Conservation (phyloP, 2,329 filamentous ascomycete genomes). For the Pestalotiopsis fici region DNA sequence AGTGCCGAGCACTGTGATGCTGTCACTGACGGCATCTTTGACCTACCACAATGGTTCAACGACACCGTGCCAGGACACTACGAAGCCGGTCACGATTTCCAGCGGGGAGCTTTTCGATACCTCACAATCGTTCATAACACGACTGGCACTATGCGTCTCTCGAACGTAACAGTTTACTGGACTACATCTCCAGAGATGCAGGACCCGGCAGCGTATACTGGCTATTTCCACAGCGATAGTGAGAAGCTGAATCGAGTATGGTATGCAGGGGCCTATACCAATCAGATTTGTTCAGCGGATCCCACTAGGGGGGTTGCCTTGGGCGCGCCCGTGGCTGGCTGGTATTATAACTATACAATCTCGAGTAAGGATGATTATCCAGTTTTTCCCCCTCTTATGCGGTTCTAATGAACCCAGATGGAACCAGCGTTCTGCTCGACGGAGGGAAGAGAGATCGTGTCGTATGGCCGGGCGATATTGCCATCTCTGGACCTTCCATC, state of each 20-base stretch:
- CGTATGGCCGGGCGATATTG: slow-evolving; percentile 60
- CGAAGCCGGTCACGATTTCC: not conserved
- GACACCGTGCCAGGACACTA: not conserved
- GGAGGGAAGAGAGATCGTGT: slow-evolving; percentile 56
- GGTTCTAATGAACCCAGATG: not conserved
- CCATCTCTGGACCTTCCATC: slow-evolving; percentile 48
- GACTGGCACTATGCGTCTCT: not conserved
- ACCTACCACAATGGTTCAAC: not conserved
- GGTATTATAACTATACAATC: not conserved
- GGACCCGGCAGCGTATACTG: slow-evolving; percentile 40
- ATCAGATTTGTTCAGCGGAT: slow-evolving; percentile 35
- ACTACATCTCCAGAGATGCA: not conserved
- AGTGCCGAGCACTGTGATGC: not conserved
- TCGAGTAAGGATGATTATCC: not conserved
- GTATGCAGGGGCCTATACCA: slow-evolving; percentile 56
- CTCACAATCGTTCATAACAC: not conserved
- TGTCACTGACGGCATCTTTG: not conserved
- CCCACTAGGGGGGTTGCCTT: not conserved
- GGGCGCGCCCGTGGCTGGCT: not conserved
- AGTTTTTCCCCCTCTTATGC: no score
- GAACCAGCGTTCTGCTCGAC: slow-evolving; percentile 33
- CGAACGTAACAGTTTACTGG: not conserved
- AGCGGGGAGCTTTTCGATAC: not conserved
- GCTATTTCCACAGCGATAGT: slow-evolving; percentile 52
- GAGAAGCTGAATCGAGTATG: slow-evolving; percentile 55